Percentiles rank a stretch among this genome's conserved stretches.
Conservation (phyloP, 2,329 filamentous ascomycete species). For the Zasmidium citrigriseum region DNA sequence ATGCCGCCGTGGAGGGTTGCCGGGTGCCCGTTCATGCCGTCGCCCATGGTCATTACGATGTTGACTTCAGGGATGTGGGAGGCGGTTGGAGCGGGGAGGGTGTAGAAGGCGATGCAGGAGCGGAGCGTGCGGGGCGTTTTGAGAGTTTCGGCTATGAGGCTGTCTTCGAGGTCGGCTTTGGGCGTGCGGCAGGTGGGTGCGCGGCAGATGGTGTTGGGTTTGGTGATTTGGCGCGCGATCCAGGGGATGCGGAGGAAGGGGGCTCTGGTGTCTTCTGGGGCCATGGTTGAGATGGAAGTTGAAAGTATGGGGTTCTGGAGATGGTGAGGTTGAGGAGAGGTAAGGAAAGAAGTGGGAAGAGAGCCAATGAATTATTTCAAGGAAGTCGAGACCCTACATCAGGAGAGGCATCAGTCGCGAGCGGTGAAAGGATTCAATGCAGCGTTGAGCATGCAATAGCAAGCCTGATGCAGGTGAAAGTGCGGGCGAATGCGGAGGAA, state of each 20-base stretch:
- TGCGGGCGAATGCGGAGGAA: background rate
- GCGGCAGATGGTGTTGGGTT: constrained; percentile 42
- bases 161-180: constrained; percentile 50
- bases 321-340: background rate
- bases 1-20: constrained; percentile 60
- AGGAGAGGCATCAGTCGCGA: background rate
- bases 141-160: constrained; percentile 56
- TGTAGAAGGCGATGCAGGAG: constrained; percentile 48
- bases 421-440: background rate
- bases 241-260: constrained; percentile 36
- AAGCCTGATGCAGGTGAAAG: background rate
- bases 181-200: constrained; percentile 39
- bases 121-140: constrained; percentile 53
- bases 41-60: constrained; percentile 49
- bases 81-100: constrained; percentile 33
- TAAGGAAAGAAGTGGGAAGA: background rate
- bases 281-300: constrained; percentile 14
- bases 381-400: too few relatives aligned
- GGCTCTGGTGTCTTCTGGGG: constrained; percentile 26
- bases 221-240: constrained; percentile 29
- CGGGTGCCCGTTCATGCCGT: constrained; percentile 56
- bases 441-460: background rate
- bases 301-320: background rate
- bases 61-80: constrained; percentile 33
- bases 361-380: too few relatives aligned